Evolutionary conservation across 306 rosid genomes (phyloP).

Genomic region (Carpinus viminea): DNA sequence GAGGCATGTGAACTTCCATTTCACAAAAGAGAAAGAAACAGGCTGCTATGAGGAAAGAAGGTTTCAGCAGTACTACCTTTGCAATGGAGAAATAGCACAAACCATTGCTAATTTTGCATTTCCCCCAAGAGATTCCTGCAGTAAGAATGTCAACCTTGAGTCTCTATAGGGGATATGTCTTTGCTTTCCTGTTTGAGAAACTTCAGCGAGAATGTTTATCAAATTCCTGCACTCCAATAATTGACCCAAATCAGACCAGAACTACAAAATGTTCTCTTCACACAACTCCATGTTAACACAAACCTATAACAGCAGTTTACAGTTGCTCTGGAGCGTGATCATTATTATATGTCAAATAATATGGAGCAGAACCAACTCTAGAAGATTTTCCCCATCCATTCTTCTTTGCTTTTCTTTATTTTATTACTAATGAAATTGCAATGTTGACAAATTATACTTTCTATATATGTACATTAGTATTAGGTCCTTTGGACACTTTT

Average conservation of each 20-base stretch:
- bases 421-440: neutral
- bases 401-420: neutral
- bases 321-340: too few relatives aligned
- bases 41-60: constrained; percentile 12
- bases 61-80: constrained; percentile 53
- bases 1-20: constrained; percentile 30
- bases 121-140: constrained; percentile 99
- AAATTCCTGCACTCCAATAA: constrained; percentile 75
- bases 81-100: constrained; percentile 96
- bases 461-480: too few relatives aligned
- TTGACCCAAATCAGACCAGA: constrained; percentile 21
- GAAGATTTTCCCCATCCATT: too few relatives aligned
- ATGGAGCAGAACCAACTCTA: too few relatives aligned
- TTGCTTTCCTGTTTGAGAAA: constrained; percentile 96
- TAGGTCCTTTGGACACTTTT: too few relatives aligned
- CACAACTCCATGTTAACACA: neutral
- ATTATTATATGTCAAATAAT: too few relatives aligned
- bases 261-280: neutral
- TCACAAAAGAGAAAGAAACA: constrained; percentile 19
- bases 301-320: too few relatives aligned
- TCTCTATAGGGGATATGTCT: constrained; percentile 99
- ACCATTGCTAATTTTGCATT: constrained; percentile 99
- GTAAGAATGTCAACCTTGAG: constrained; percentile 88
- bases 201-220: constrained; percentile 97
- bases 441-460: too few relatives aligned